phyloP scores from a whole-genome alignment of 139 green algal genomes.

The Ettlia oleoabundans region DNA sequence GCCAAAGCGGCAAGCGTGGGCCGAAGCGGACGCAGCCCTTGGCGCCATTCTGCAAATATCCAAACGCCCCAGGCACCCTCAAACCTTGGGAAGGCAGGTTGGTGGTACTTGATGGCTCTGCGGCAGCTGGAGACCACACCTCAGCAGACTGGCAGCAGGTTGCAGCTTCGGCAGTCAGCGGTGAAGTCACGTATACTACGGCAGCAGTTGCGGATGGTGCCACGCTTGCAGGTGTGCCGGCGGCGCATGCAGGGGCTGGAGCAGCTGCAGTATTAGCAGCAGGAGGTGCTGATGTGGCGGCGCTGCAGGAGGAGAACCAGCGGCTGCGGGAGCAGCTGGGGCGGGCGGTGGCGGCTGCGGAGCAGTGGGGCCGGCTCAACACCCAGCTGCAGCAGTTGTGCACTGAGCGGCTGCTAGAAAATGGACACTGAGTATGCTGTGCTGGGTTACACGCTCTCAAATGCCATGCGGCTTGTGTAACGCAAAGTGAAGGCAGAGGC shows the following conservation, averaged over 20 bases:
- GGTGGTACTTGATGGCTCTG: slow-evolving; percentile 61
- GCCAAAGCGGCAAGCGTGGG: slow-evolving; percentile 34
- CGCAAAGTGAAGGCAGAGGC: neutral
- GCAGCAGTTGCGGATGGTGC: neutral
- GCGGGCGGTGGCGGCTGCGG: slow-evolving; percentile 24
- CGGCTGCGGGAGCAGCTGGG: slow-evolving; percentile 53
- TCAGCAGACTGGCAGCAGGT: neutral
- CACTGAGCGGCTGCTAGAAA: slow-evolving; percentile 22
- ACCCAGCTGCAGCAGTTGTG: slow-evolving; percentile 52
- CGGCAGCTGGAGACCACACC: neutral
- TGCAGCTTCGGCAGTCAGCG: neutral
- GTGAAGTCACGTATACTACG: neutral
- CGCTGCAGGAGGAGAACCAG: slow-evolving; percentile 47
- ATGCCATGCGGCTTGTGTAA: neutral
- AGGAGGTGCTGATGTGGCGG: neutral
- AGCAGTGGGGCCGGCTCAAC: slow-evolving; percentile 60
- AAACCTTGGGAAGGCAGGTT: slow-evolving; percentile 67
- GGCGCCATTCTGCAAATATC: slow-evolving; percentile 70
- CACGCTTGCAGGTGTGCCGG: neutral
- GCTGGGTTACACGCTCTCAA: no score
- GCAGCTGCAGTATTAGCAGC: neutral
- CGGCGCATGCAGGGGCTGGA: neutral
- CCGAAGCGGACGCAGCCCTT: slow-evolving; percentile 69
- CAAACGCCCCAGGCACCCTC: slow-evolving; percentile 30
- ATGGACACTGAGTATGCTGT: neutral